Evolutionary conservation across 306 rosid species (phyloP), one percentile per base, ranked within the genome.

Genomic region (Crotalaria pallida): DNA sequence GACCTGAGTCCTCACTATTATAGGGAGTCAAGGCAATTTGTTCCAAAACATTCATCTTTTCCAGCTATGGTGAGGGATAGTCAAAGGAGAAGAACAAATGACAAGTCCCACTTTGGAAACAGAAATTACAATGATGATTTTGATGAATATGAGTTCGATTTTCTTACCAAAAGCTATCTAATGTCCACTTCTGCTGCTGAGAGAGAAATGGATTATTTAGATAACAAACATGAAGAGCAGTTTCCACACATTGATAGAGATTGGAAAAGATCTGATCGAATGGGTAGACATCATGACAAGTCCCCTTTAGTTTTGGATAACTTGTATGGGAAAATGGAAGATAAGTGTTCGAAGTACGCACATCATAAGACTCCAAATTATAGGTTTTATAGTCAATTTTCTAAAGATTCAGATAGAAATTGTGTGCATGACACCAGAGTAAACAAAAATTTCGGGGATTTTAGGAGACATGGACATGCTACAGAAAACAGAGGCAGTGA

Each of bases 1-100:
- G 76, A 79, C 56, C n/a, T 8, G 56, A 77, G 48, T 77, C 78
- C 77, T 69, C 60, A 17, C 48, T 51, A 84, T 7, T 71, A 49
- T 18, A 69, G 82, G 77, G 83, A 81, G 61, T 65, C 87, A 51
- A 79, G 82, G 61, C 71, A 73, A 26, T 72, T 76, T 79, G 60
- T 17, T 66, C 73, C 83, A n/a, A 81, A 63, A 65, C 74, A 69
- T 65, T 74, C 76, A 57, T 62, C 63, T 49, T 61, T 47, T 63
- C 74, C 76, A 66, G 48, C 56, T 59, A 47, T 61, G 60, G 78
- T 64, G 63, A 77, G 84, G 47, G 68, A 40, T 76, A 31, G 71
- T 66, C 77, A 16, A 33, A 74, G 77, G 58, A 50, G 72, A 58
- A 81, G 77, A 77, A 79, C 51, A 51, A 36, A 67, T 64, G 77